These are phyloP conservation scores for Centaurea solstitialis DNA, from an alignment of 129 eudicot genomes.

Conservation along the genomic window DNA sequence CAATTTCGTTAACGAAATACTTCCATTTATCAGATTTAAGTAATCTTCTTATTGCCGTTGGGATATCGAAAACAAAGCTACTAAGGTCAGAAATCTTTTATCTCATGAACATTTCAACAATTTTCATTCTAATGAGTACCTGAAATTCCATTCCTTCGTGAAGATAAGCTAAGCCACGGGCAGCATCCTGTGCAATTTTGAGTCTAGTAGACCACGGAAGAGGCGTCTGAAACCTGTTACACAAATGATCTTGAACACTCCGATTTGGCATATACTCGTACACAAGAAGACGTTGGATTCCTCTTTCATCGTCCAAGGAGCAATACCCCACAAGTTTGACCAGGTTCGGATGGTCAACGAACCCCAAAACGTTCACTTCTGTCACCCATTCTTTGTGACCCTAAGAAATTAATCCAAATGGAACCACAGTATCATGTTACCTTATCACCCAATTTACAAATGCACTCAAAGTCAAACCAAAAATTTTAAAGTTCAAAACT, in stretches of 20 bases:
- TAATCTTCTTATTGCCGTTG: neutral
- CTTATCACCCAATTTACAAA: neutral
- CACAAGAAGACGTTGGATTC: slow-evolving; percentile 81
- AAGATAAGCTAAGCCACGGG: slow-evolving; percentile 79
- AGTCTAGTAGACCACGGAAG: slow-evolving; percentile 73
- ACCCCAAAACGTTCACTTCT: slow-evolving; percentile 82
- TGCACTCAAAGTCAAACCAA: neutral
- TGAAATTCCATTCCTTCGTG: slow-evolving; percentile 91
- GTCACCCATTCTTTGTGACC: slow-evolving; percentile 96
- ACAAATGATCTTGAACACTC: slow-evolving; percentile 80
- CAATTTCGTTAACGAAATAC: neutral
- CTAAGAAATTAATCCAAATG: slow-evolving; percentile 29
- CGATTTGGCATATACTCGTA: slow-evolving; percentile 77
- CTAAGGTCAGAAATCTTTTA: neutral
- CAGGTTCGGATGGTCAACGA: slow-evolving; percentile 76
- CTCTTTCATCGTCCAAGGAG: slow-evolving; percentile 82
- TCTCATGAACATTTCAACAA: neutral
- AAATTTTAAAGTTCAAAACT: neutral
- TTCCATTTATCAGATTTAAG: neutral
- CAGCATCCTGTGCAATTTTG: slow-evolving; percentile 82
- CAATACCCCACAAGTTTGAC: slow-evolving; percentile 81
- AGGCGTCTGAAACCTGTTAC: slow-evolving; percentile 58
- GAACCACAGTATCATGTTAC: slow-evolving; percentile 13
- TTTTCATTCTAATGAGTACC: slow-evolving; percentile 33
- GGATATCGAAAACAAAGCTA: neutral